phyloP scores from a whole-genome alignment of 352 stramenopile species.

The Phytophthora macrochlamydospora region DNA sequence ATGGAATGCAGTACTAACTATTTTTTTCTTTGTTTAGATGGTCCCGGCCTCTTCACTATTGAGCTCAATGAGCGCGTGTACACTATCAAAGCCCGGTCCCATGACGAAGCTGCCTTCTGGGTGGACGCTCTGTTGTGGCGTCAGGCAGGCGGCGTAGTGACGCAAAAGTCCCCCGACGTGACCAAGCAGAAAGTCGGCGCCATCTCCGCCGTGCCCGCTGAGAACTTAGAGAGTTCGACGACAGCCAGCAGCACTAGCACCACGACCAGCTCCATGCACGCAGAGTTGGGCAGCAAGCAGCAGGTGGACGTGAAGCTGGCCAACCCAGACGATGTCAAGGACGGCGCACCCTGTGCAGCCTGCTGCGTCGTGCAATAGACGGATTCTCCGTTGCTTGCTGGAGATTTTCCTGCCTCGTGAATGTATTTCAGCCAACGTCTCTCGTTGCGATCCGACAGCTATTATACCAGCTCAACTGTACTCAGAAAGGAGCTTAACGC shows the following conservation, averaged over 20 bases:
- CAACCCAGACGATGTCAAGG: conserved; percentile 42
- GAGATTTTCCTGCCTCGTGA: conserved; percentile 7
- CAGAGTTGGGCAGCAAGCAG: conserved; percentile 35
- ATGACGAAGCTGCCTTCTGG: conserved; percentile 88
- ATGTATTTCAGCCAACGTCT: conserved; percentile 16
- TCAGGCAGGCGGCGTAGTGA: conserved; percentile 78
- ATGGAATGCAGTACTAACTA: conserved; percentile 7
- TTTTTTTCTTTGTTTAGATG: conserved; percentile 45
- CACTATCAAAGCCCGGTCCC: conserved; percentile 88
- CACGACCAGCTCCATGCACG: conserved; percentile 29
- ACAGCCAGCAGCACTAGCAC: conserved; percentile 14
- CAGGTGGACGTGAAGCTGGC: conserved; percentile 19
- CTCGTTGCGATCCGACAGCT: conserved; percentile 20
- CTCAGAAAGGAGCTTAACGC: conserved; percentile 32
- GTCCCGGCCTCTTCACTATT: conserved; percentile 88
- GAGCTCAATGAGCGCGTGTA: conserved; percentile 91
- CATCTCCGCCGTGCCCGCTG: conserved; percentile 39
- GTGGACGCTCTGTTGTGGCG: conserved; percentile 88
- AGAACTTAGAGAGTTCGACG: conserved; percentile 40
- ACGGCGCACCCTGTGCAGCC: conserved; percentile 50
- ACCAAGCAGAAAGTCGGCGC: conserved; percentile 42
- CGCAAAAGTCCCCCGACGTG: conserved; percentile 73
- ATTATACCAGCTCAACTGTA: conserved; percentile 36
- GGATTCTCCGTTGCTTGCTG: not conserved
- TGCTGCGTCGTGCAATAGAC: conserved; percentile 80